Evolutionary conservation across 2,329 filamentous ascomycete species (phyloP).

Genomic region (Aspergillus quadricinctus): DNA sequence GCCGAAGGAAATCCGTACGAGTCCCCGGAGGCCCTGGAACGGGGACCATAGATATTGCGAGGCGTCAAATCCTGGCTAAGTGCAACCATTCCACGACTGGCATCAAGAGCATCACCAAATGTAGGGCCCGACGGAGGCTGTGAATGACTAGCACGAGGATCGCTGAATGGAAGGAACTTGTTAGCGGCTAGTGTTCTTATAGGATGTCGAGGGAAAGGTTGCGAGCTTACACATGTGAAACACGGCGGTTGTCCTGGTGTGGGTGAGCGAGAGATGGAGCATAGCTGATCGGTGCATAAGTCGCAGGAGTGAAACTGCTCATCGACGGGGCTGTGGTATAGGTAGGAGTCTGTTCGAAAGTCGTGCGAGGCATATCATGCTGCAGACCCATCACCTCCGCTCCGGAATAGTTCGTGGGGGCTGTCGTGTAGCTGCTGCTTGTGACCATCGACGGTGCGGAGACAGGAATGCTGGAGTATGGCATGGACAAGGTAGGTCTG

Average conservation of each 20-base stretch:
- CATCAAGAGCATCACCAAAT: constrained; percentile 86
- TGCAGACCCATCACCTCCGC: constrained; percentile 64
- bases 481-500: constrained; percentile 61
- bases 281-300: constrained; percentile 77
- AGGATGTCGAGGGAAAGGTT: neutral
- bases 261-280: constrained; percentile 53
- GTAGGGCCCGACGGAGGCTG: constrained; percentile 58
- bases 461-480: constrained; percentile 68
- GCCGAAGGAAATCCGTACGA: constrained; percentile 88
- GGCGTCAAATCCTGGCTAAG: constrained; percentile 91
- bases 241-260: constrained; percentile 59
- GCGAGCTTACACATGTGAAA: constrained; percentile 72
- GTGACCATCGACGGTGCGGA: constrained; percentile 67
- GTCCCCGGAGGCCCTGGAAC: constrained; percentile 69
- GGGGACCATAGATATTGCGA: constrained; percentile 77
- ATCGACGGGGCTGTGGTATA: constrained; percentile 65
- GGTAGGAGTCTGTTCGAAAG: constrained; percentile 67
- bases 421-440: constrained; percentile 62
- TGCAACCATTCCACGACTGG: constrained; percentile 88
- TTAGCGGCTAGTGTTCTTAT: constrained; percentile 12
- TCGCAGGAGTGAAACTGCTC: constrained; percentile 62
- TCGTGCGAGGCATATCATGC: constrained; percentile 74
- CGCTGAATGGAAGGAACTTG: constrained; percentile 18
- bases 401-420: constrained; percentile 52
- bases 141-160: constrained; percentile 32